Base-by-base conservation (phyloP, 148 eudicot genomes). In the Nepenthes gracilis region DNA sequence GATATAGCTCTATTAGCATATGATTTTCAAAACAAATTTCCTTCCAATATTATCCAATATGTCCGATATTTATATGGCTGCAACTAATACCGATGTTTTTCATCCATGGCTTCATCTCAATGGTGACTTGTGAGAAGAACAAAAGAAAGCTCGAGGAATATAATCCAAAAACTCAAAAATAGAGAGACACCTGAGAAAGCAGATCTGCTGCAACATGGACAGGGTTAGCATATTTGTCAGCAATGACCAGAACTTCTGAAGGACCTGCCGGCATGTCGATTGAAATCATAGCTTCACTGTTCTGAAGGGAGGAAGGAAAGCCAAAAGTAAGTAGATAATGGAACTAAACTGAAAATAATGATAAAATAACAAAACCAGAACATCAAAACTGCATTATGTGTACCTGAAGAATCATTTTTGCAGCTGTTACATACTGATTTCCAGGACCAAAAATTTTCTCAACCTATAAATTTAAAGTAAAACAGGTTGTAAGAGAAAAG, bases 251-350 rank as follows among this genome's bases (percentile, higher is more conserved):
- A 55, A 89, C 99, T 77, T 94, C 99, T 47, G 99, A 94, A 36
- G 99, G 99, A 62, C 99, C 95, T 55, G 99, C 97, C 60, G 99
- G 99, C 99, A 94, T 94, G 77, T 94, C 99, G 73, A 94, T 94
- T 36, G 97, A 89, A 69, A 94, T 82, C 99, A 94, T 85, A 51
- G 99, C 99, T 69, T 94, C 97, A 62, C 97, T 94, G 70, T 89
- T 94, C 99, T 94, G 88, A 67, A 54, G 2, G 45, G 54, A 37
- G 66, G 48, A 55, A 78, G 10, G 35, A 40, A 70, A 35, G 52
- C 66, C 65, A 36, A 55, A 9, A 47, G 65, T 23, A 15, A 6
- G 1, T 33, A n/a, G 14, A 32, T 54, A 50, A 58, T 48, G 43
- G 5, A n/a, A 54, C 35, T 14, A 3, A 34, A 23, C 33, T 32